Conservation (phyloP, 495 filamentous ascomycete genomes). For the Aspergillus ellipticus region DNA sequence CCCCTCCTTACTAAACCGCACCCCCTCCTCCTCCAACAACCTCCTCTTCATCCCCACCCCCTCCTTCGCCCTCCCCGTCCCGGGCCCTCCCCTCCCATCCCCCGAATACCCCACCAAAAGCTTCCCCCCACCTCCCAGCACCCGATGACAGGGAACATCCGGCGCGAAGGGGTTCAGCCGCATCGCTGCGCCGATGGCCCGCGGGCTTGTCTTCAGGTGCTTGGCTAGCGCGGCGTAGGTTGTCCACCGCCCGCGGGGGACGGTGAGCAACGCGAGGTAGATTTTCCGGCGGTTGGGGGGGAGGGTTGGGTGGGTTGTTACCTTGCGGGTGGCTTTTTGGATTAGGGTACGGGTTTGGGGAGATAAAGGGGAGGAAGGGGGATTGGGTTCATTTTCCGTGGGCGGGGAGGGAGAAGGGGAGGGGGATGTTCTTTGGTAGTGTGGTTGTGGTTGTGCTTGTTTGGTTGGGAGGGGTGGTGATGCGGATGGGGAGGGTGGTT, state of each 20-base stretch:
- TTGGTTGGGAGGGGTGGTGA: conserved; percentile 18
- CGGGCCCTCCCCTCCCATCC: conserved; percentile 17
- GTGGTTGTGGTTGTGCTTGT: conserved; percentile 6
- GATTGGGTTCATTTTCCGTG: background rate
- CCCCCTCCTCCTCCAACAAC: conserved; percentile 23
- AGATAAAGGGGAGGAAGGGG: background rate
- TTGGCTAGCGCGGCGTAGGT: conserved; percentile 70
- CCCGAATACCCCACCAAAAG: conserved; percentile 17
- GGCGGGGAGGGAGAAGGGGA: conserved; percentile 25
- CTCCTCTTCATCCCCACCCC: conserved; percentile 17
- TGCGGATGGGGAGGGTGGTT: conserved; percentile 19
- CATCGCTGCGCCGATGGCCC: conserved; percentile 77
- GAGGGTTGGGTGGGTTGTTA: conserved; percentile 38
- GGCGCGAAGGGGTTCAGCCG: conserved; percentile 69
- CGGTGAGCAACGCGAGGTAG: conserved; percentile 63
- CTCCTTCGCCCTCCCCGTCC: conserved; percentile 11
- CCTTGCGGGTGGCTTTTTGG: conserved; percentile 28
- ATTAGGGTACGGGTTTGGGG: too few relatives aligned
- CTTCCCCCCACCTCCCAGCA: conserved; percentile 19
- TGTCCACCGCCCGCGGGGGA: conserved; percentile 65
- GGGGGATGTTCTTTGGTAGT: too few relatives aligned
- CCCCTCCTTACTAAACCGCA: conserved; percentile 16
- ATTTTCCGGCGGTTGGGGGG: conserved; percentile 57
- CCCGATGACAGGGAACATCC: conserved; percentile 50
- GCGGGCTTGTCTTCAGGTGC: conserved; percentile 63